A percentile compares a stretch with the other conserved stretches of the same genome.
These are phyloP conservation scores for Hyparrhenia diplandra DNA, from an alignment of 176 grass and related monocot genomes.

Conservation along the genomic window DNA sequence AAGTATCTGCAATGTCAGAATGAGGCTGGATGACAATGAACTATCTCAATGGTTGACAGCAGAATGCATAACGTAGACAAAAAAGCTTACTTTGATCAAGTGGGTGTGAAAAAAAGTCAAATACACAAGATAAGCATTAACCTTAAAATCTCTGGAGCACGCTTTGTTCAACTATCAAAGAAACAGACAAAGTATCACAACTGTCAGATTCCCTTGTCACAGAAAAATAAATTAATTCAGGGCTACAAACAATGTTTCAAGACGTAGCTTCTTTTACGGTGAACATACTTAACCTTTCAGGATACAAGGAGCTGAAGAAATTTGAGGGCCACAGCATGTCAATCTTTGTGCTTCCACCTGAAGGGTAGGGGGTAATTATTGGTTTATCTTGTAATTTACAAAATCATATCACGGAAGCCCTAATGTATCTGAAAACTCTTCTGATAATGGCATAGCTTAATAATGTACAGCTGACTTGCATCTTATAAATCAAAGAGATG, in stretches of 20 bases:
- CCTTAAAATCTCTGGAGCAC: slow-evolving; percentile 20
- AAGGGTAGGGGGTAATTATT: background rate
- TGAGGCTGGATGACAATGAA: no score
- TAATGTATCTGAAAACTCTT: background rate
- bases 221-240: slow-evolving; percentile 14
- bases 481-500: background rate
- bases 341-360: slow-evolving; percentile 16
- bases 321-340: slow-evolving; percentile 4
- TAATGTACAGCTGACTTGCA: background rate
- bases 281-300: slow-evolving; percentile 25
- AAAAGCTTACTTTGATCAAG: no score
- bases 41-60: no score
- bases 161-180: slow-evolving; percentile 24
- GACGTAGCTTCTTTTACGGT: background rate
- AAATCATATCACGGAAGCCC: slow-evolving; percentile 11
- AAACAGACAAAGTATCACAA: slow-evolving; percentile 15
- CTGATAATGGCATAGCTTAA: background rate
- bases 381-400: background rate
- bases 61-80: no score
- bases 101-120: background rate
- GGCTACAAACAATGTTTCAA: background rate
- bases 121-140: slow-evolving; percentile 4
- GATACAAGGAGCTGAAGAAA: background rate
- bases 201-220: slow-evolving; percentile 13
- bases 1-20: no score